Conservation (phyloP, 768 basidiomycete genomes). For the Boletus sensibilis region DNA sequence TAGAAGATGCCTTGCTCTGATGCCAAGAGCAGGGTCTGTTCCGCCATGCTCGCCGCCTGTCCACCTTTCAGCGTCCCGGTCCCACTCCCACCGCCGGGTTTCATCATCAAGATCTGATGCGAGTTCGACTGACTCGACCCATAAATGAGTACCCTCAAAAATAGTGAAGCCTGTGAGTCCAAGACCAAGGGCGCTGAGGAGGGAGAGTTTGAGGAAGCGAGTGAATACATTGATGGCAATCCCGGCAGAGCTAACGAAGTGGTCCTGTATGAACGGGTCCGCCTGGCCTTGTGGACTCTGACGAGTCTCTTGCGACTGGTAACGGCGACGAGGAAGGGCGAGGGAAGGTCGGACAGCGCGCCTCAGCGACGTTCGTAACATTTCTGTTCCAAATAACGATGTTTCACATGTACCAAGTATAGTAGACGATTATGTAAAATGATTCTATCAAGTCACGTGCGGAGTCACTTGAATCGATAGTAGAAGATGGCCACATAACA, state of each 20-base stretch:
- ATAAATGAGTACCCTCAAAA: constrained; percentile 60
- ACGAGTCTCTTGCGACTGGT: constrained; percentile 17
- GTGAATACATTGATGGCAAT: constrained; percentile 45
- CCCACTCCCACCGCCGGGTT: constrained; percentile 64
- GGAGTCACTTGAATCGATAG: neutral
- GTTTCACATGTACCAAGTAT: neutral
- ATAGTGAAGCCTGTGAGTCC: constrained; percentile 44
- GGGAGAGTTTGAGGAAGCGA: constrained; percentile 50
- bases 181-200: constrained; percentile 43
- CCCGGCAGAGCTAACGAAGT: constrained; percentile 35
- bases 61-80: constrained; percentile 61
- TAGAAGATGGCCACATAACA: too few species aligned
- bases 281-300: constrained; percentile 6
- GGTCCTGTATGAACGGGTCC: constrained; percentile 30
- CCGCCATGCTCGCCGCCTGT: constrained; percentile 56
- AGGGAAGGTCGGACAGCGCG: constrained; percentile 6
- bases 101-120: constrained; percentile 50
- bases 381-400: neutral
- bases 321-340: constrained; percentile 6
- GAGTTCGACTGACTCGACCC: constrained; percentile 59
- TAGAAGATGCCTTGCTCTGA: constrained; percentile 56
- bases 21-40: constrained; percentile 70
- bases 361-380: constrained; percentile 15
- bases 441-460: neutral
- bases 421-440: too few species aligned